These are phyloP conservation scores for Casuarina cunninghamiana DNA, from an alignment of 306 rosid species.

Conservation along the genomic window DNA sequence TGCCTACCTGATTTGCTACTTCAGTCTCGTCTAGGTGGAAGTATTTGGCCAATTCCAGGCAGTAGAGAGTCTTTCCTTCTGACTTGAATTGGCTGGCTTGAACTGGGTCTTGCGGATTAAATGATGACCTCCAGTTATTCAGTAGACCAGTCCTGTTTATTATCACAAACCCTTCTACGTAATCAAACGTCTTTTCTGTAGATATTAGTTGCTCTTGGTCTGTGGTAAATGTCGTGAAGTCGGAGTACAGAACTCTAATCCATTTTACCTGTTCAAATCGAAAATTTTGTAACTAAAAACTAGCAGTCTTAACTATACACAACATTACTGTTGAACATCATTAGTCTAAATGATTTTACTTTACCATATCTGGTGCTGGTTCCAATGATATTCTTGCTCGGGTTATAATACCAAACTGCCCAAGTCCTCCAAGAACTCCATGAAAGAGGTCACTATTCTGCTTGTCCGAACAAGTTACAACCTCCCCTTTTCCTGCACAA, in stretches of 20 bases:
- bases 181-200: conserved; percentile 60
- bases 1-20: conserved; percentile 55
- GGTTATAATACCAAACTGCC: conserved; percentile 95
- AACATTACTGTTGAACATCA: conserved; percentile 1
- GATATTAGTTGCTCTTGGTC: conserved; percentile 86
- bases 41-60: conserved; percentile 89
- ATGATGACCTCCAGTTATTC: conserved; percentile 94
- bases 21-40: conserved; percentile 45
- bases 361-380: conserved; percentile 77
- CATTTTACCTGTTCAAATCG: conserved; percentile 54
- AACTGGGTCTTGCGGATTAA: conserved; percentile 83
- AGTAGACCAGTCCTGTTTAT: conserved; percentile 87
- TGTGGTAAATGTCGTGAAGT: conserved; percentile 53
- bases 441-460: conserved; percentile 81
- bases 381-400: conserved; percentile 77
- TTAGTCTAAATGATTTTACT: conserved; percentile 5
- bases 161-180: conserved; percentile 88
- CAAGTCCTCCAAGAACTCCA: conserved; percentile 94
- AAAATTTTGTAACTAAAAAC: background rate
- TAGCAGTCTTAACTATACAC: background rate
- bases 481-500: conserved; percentile 87
- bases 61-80: conserved; percentile 81
- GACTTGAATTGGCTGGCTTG: conserved; percentile 87
- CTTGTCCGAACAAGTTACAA: conserved; percentile 69
- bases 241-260: conserved; percentile 70